Evolutionary conservation across 495 filamentous ascomycete species (phyloP).

Genomic region (Halenospora varia): DNA sequence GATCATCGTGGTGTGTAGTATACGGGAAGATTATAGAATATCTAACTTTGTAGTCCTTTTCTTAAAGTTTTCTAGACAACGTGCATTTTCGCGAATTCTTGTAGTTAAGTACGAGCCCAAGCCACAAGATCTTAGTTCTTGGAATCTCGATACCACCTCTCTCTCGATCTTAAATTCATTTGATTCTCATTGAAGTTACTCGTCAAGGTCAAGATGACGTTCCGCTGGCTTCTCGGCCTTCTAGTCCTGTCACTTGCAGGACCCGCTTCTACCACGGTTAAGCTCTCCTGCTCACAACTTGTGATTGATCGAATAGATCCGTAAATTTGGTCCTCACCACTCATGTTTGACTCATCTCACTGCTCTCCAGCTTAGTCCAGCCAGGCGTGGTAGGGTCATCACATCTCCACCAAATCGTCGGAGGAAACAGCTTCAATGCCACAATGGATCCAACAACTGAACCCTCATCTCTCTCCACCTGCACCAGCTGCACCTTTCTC

Average conservation of each 20-base stretch:
- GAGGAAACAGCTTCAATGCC: constrained; percentile 31
- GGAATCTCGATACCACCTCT: too few species aligned
- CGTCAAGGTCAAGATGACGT: not conserved
- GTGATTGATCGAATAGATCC: not conserved
- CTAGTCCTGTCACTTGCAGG: not conserved
- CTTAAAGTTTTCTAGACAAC: too few species aligned
- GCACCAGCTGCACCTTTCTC: constrained; percentile 34
- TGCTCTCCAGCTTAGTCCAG: constrained; percentile 18
- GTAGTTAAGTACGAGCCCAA: too few species aligned
- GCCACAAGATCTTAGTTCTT: too few species aligned
- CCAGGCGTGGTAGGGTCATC: constrained; percentile 29
- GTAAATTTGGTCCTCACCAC: not conserved
- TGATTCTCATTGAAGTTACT: not conserved
- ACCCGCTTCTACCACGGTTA: not conserved
- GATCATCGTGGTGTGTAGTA: too few species aligned
- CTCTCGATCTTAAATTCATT: not conserved
- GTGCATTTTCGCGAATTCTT: too few species aligned
- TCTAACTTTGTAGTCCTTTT: too few species aligned
- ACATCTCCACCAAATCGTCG: constrained; percentile 32
- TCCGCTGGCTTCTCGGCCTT: not conserved
- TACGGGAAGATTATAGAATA: too few species aligned
- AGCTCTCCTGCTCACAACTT: not conserved
- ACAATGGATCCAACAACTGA: constrained; percentile 28
- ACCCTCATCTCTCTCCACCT: constrained; percentile 25
- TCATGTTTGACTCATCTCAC: not conserved